These are phyloP conservation scores for Sclerotinia trifoliorum DNA, from an alignment of 2,329 filamentous ascomycete genomes.

Conservation along the genomic window DNA sequence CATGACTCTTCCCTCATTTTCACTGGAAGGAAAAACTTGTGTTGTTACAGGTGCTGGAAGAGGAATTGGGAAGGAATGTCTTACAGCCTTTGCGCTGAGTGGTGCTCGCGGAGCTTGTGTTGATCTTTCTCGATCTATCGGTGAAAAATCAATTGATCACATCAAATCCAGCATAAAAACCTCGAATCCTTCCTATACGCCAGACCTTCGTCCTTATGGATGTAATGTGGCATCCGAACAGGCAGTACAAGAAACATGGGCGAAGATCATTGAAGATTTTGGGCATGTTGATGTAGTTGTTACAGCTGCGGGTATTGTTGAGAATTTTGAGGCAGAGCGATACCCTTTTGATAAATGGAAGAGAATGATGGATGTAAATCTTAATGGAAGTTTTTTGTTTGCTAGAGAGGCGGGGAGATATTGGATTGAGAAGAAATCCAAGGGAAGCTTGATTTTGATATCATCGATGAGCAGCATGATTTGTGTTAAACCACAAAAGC, in stretches of 20 bases:
- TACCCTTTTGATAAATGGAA: constrained; percentile 41
- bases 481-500: constrained; percentile 42
- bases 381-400: constrained; percentile 43
- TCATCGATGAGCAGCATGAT: constrained; percentile 39
- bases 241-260: constrained; percentile 42
- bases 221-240: constrained; percentile 44
- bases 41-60: constrained; percentile 53
- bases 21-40: constrained; percentile 46
- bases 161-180: constrained; percentile 37
- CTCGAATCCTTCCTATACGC: constrained; percentile 27
- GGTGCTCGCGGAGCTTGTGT: constrained; percentile 34
- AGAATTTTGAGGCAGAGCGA: constrained; percentile 40
- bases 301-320: constrained; percentile 44
- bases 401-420: constrained; percentile 42
- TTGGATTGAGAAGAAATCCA: constrained; percentile 40
- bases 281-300: constrained; percentile 43
- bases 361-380: constrained; percentile 42
- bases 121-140: constrained; percentile 28
- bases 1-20: constrained; percentile 42
- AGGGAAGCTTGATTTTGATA: constrained; percentile 36
- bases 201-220: constrained; percentile 42
- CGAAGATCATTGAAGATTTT: constrained; percentile 42
- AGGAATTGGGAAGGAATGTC: constrained; percentile 51
- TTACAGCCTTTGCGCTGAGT: constrained; percentile 41
- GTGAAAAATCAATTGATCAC: constrained; percentile 36